A percentile compares a stretch with the other conserved stretches of the same genome.
Conservation (phyloP, 345 rosid species). For the Syzygium grande region DNA sequence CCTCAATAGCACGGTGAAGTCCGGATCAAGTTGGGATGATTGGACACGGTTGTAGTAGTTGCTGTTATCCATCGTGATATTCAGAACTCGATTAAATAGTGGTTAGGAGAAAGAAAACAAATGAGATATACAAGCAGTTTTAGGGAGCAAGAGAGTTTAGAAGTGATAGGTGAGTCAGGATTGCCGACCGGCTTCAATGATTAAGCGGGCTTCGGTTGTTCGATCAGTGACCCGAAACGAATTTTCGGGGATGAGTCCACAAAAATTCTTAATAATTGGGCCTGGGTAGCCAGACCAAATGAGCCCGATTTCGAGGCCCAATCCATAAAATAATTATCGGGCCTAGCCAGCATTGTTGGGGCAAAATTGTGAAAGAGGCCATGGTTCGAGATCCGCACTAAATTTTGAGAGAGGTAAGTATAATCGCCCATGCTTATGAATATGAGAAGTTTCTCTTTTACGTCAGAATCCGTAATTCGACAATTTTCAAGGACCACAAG, state of each 20-base stretch:
- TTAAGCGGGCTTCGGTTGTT: not conserved
- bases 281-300: not conserved
- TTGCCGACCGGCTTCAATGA: not conserved
- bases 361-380: not conserved
- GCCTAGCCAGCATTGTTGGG: not conserved
- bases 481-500: not conserved
- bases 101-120: not conserved
- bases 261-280: not conserved
- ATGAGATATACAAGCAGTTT: not conserved
- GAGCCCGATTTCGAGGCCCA: not conserved
- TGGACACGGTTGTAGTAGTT: not conserved
- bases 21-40: not conserved
- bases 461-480: too few species aligned
- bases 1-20: not conserved
- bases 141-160: not conserved
- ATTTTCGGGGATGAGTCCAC: not conserved
- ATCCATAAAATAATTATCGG: not conserved
- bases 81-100: fast-evolving
- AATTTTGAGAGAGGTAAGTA: too few species aligned
- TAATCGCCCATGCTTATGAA: too few species aligned
- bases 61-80: not conserved
- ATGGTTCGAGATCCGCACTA: too few species aligned
- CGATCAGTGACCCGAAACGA: not conserved
- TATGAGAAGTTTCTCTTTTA: too few species aligned
- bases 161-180: not conserved